phyloP scores from a whole-genome alignment of 192 early-diverging fungal species.

The Geranomyces michiganensis region DNA sequence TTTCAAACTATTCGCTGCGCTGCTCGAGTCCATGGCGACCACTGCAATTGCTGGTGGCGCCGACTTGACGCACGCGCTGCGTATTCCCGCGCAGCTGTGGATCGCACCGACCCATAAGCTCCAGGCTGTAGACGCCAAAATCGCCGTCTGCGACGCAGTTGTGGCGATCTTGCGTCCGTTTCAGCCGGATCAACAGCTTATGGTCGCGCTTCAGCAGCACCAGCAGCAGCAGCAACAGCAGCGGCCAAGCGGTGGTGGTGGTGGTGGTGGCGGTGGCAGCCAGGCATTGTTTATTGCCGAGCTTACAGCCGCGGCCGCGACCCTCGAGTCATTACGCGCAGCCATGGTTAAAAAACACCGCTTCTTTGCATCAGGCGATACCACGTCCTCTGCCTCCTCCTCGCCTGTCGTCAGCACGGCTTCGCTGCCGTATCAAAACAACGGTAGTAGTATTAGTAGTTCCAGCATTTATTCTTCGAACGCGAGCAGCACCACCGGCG shows the following conservation, averaged over 20 bases:
- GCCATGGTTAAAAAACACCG: constrained; percentile 1
- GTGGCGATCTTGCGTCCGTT: not conserved
- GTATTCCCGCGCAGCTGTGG: not conserved
- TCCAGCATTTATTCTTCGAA: too few relatives aligned
- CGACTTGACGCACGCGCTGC: not conserved
- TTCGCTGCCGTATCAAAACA: not conserved
- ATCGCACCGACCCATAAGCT: constrained; percentile 1
- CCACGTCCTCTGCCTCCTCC: not conserved
- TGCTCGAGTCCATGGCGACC: not conserved
- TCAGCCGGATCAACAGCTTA: not conserved
- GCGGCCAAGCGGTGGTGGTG: not conserved
- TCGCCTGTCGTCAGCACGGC: not conserved
- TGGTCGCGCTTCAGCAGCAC: not conserved
- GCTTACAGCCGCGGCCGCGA: not conserved
- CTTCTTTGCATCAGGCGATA: not conserved
- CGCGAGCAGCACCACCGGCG: too few relatives aligned
- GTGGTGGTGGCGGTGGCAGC: not conserved
- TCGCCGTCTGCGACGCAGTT: constrained; percentile 3
- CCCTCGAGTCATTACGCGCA: not conserved
- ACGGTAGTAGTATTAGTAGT: too few relatives aligned
- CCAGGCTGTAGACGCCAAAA: not conserved
- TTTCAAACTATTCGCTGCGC: not conserved
- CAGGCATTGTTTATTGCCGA: not conserved
- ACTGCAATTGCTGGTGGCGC: not conserved
- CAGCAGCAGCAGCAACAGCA: not conserved